Percentiles rank a stretch among this genome's conserved stretches.
Evolutionary conservation across 768 basidiomycete species (phyloP).

Genomic region (Termitomyces sp.): DNA sequence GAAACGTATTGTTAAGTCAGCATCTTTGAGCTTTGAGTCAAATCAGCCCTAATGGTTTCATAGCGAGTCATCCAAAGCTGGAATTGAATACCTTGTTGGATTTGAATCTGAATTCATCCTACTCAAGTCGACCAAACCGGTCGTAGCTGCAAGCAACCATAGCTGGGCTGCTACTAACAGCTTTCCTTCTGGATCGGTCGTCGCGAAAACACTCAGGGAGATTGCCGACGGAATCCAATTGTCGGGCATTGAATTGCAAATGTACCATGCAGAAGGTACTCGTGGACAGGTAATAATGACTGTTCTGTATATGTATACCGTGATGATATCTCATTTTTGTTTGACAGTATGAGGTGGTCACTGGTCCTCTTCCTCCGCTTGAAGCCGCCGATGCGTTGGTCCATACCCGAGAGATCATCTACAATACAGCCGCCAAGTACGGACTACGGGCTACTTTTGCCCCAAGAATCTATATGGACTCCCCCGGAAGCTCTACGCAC

Average conservation of each 20-base stretch:
- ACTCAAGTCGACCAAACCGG: constrained; percentile 45
- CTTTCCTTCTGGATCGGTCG: no score
- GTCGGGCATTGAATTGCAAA: no score
- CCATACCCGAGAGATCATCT: constrained; percentile 64
- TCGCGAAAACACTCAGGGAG: no score
- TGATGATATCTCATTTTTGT: constrained; percentile 20
- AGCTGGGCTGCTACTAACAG: no score
- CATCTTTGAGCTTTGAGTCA: background rate
- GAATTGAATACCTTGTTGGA: constrained; percentile 57
- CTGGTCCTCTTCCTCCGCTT: no score
- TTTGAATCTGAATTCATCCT: constrained; percentile 72
- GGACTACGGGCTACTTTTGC: constrained; percentile 65
- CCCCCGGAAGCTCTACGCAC: constrained; percentile 57
- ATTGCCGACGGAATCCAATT: no score
- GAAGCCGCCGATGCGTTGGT: constrained; percentile 67
- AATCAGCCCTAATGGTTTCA: no score
- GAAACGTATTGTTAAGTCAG: constrained; percentile 48
- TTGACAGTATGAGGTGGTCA: no score
- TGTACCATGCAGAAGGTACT: no score
- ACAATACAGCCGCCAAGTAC: constrained; percentile 60
- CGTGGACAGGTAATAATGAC: no score
- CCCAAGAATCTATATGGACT: constrained; percentile 11
- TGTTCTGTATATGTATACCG: no score
- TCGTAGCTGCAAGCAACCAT: constrained; percentile 42
- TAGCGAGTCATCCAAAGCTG: constrained; percentile 27